Percentiles rank a stretch among this genome's conserved stretches.
These are phyloP conservation scores for Salix brachista DNA, from an alignment of 345 rosid species.

Conservation along the genomic window DNA sequence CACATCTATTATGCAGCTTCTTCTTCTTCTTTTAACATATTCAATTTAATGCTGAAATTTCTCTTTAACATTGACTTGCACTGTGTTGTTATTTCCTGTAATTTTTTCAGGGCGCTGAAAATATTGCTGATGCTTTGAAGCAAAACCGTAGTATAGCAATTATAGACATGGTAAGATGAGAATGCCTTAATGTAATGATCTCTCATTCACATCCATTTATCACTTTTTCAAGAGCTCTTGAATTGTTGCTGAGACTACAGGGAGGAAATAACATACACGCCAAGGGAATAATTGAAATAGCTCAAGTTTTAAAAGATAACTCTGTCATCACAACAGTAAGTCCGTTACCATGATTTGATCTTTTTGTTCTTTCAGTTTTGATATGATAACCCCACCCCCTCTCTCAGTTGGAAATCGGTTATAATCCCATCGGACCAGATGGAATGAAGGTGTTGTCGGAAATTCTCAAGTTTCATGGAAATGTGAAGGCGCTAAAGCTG, in stretches of 20 bases:
- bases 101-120: slow-evolving; percentile 73
- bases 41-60: background rate
- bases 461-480: slow-evolving; percentile 91
- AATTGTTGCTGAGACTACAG: slow-evolving; percentile 33
- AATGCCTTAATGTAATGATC: background rate
- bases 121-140: slow-evolving; percentile 82
- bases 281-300: slow-evolving; percentile 66
- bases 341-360: slow-evolving; percentile 10
- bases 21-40: background rate
- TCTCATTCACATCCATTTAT: background rate
- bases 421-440: slow-evolving; percentile 87
- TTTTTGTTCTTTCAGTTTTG: slow-evolving; percentile 5
- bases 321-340: slow-evolving; percentile 63
- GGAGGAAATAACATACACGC: slow-evolving; percentile 93
- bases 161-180: slow-evolving; percentile 72
- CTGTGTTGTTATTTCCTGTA: slow-evolving; percentile 9
- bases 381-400: background rate
- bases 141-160: slow-evolving; percentile 66
- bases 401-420: slow-evolving; percentile 79
- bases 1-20: background rate
- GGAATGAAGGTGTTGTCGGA: slow-evolving; percentile 83
- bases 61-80: slow-evolving; percentile 3
- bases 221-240: background rate
- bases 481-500: slow-evolving; percentile 75
- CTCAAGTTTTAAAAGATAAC: slow-evolving; percentile 77